These are phyloP conservation scores for Aureobasidium namibiae DNA, from an alignment of 2,329 filamentous ascomycete genomes.

Conservation along the genomic window DNA sequence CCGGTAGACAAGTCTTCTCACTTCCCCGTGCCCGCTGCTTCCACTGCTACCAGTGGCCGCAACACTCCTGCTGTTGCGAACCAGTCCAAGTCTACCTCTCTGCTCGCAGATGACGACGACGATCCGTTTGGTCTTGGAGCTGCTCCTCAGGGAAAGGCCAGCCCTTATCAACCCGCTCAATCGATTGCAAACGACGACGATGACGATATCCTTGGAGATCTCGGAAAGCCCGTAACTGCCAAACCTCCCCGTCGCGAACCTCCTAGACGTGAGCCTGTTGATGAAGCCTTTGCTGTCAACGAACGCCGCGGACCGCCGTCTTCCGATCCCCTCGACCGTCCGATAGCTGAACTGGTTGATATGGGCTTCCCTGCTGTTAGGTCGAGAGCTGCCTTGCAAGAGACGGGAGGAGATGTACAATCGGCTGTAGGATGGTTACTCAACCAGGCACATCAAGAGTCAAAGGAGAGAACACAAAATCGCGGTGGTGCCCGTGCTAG, in stretches of 20 bases:
- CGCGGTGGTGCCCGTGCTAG: slow-evolving; percentile 13
- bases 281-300: slow-evolving; percentile 15
- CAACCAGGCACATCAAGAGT: slow-evolving; percentile 80
- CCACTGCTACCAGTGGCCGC: slow-evolving; percentile 30
- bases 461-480: slow-evolving; percentile 56
- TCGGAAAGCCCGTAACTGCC: slow-evolving; percentile 52
- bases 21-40: slow-evolving; percentile 40
- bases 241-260: slow-evolving; percentile 20
- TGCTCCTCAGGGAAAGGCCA: slow-evolving; percentile 17
- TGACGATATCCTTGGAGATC: slow-evolving; percentile 54
- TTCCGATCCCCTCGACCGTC: slow-evolving; percentile 57
- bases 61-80: slow-evolving; percentile 28
- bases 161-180: slow-evolving; percentile 14
- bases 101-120: slow-evolving; percentile 56
- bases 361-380: slow-evolving; percentile 89
- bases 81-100: neutral
- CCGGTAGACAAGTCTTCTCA: slow-evolving; percentile 53
- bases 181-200: slow-evolving; percentile 37
- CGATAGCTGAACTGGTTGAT: slow-evolving; percentile 81
- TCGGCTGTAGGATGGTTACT: slow-evolving; percentile 82
- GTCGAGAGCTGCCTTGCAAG: slow-evolving; percentile 68
- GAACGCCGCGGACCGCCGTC: slow-evolving; percentile 2
- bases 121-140: slow-evolving; percentile 74
- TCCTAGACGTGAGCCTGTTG: slow-evolving; percentile 14
- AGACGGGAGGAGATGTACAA: slow-evolving; percentile 77